phyloP scores from a whole-genome alignment of 768 basidiomycete species.

The Boletales sp. region DNA sequence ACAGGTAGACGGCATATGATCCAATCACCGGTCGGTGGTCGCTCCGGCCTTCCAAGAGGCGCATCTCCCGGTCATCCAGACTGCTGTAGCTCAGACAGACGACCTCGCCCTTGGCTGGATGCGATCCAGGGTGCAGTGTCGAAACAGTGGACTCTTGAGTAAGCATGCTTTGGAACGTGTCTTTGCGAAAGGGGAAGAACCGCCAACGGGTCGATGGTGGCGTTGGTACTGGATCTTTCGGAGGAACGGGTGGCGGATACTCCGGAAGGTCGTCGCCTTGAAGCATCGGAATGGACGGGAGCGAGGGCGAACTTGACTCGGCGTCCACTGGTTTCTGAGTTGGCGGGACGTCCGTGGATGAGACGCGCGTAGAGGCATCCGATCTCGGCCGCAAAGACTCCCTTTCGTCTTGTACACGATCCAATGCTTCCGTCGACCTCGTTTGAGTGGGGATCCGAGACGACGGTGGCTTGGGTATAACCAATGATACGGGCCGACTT shows the following conservation, averaged over 20 bases:
- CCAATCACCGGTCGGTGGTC: constrained; percentile 88
- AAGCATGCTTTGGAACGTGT: constrained; percentile 28
- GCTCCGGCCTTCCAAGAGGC: constrained; percentile 69
- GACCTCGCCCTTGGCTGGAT: constrained; percentile 62
- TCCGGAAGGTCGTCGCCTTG: constrained; percentile 17
- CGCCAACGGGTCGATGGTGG: constrained; percentile 41
- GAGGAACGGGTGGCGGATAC: constrained; percentile 27
- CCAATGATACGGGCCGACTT: constrained; percentile 19
- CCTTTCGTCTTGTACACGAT: constrained; percentile 1
- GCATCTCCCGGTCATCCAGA: constrained; percentile 73
- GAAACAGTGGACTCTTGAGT: constrained; percentile 23
- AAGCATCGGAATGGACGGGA: constrained; percentile 7
- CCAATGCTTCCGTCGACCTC: constrained; percentile 29
- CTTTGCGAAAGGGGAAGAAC: constrained; percentile 48
- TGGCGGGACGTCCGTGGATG: constrained; percentile 10
- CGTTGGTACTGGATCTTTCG: constrained; percentile 23
- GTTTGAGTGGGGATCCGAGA: constrained; percentile 12
- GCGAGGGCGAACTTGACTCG: constrained; percentile 10
- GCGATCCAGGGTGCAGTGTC: constrained; percentile 18
- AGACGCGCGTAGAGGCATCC: constrained; percentile 13
- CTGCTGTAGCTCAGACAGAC: constrained; percentile 69
- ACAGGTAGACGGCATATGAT: constrained; percentile 67
- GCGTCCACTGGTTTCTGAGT: constrained; percentile 5
- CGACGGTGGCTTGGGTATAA: constrained; percentile 15
- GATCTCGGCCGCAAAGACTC: constrained; percentile 9